A percentile compares a stretch with the other conserved stretches of the same genome.
phyloP scores from a whole-genome alignment of 495 filamentous ascomycete genomes.

The Xylaria venustula region DNA sequence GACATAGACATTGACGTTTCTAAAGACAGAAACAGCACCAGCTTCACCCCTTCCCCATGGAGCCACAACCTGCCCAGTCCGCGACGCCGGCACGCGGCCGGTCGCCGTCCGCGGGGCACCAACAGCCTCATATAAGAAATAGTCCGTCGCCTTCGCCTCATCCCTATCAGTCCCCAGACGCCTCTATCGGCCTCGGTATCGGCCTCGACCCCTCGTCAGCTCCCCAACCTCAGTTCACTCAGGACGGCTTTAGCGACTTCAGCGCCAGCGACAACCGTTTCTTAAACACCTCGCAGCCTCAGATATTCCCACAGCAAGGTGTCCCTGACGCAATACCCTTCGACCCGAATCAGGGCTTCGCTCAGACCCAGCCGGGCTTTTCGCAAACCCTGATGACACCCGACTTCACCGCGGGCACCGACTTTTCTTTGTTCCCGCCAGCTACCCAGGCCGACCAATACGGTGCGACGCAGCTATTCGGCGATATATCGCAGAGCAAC shows the following conservation, averaged over 20 bases:
- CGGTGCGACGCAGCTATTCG: conserved; percentile 48
- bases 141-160: conserved; percentile 49
- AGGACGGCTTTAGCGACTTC: conserved; percentile 38
- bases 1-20: conserved; percentile 23
- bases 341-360: conserved; percentile 40
- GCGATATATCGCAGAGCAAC: conserved; percentile 58
- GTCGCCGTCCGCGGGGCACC: conserved; percentile 44
- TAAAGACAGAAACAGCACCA: conserved; percentile 35
- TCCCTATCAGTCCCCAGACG: conserved; percentile 42
- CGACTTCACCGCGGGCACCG: conserved; percentile 42
- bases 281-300: conserved; percentile 40
- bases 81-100: conserved; percentile 42
- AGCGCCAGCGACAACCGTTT: conserved; percentile 32
- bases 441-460: conserved; percentile 39
- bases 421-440: conserved; percentile 55
- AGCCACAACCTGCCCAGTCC: conserved; percentile 41
- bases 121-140: conserved; percentile 52
- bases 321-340: conserved; percentile 35
- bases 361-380: conserved; percentile 34
- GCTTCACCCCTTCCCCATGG: conserved; percentile 32
- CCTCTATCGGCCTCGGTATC: conserved; percentile 47
- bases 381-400: conserved; percentile 36
- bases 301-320: conserved; percentile 34
- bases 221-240: conserved; percentile 31
- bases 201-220: conserved; percentile 39